Conservation (phyloP, 495 filamentous ascomycete genomes). For the Penicillium flavigenum region DNA sequence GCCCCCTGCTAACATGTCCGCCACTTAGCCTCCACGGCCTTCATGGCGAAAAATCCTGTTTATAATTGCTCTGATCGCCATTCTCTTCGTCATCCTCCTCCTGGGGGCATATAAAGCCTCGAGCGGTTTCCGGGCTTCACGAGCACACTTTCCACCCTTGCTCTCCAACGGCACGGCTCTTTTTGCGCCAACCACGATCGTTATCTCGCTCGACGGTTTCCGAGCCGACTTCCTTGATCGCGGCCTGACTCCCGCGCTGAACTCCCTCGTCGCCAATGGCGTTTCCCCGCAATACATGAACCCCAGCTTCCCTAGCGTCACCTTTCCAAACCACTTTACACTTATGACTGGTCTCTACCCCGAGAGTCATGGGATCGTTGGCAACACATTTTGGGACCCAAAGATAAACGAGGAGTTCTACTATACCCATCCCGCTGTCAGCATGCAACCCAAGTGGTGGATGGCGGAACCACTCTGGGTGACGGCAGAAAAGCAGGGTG, state of each 20-base stretch:
- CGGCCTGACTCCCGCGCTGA: slow-evolving; percentile 78
- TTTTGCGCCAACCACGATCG: slow-evolving; percentile 87
- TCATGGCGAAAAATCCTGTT: slow-evolving; percentile 38
- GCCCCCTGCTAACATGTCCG: not conserved
- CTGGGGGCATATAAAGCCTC: slow-evolving; percentile 57
- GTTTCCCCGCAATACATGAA: slow-evolving; percentile 89
- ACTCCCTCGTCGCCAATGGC: slow-evolving; percentile 74
- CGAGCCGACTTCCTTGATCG: slow-evolving; percentile 91
- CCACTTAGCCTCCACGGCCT: slow-evolving; percentile 18
- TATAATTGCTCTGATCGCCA: slow-evolving; percentile 38
- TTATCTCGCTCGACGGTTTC: slow-evolving; percentile 95
- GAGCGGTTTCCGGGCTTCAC: slow-evolving; percentile 31
- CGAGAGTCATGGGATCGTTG: slow-evolving; percentile 89
- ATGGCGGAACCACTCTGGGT: slow-evolving; percentile 89
- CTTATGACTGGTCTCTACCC: slow-evolving; percentile 90
- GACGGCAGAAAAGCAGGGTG: slow-evolving; percentile 76
- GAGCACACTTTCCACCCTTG: slow-evolving; percentile 20
- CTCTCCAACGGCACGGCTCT: slow-evolving; percentile 69
- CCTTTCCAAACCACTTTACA: slow-evolving; percentile 97
- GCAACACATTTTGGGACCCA: slow-evolving; percentile 93
- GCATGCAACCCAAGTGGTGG: slow-evolving; percentile 90
- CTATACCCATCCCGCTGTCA: slow-evolving; percentile 71
- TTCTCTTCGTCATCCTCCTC: slow-evolving; percentile 54
- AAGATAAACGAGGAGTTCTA: slow-evolving; percentile 73
- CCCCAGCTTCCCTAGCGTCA: slow-evolving; percentile 93